Evolutionary conservation across 768 basidiomycete species (phyloP), one percentile per base, ranked within the genome.

Genomic region (Leccinum obscurum): DNA sequence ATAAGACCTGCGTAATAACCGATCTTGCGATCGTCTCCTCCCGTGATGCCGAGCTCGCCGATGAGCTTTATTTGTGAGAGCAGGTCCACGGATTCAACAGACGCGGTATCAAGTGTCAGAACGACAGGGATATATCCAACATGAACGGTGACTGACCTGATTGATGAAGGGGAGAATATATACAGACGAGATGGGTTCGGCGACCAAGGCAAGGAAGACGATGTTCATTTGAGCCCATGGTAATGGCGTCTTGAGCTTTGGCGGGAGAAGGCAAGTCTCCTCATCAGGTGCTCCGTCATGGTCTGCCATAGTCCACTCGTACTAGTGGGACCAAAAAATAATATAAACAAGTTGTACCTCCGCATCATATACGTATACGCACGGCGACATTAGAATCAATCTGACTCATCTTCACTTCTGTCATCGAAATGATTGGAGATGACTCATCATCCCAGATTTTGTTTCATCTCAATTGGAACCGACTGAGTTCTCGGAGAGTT

Each of bases 91-190:
- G 17, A 39, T 39, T 17, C 39, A 39, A 7, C 15, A 3, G 37
- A 17, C 37, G 39, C 4, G 20, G 4, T 44, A 4, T 46, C 20
- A 46, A 11, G 20, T 46, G 20, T 46, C 20, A 46, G 20, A n/a
- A 46, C n/a, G n/a, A 46, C 30, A 32, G 3, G 5, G 8, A 14
- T 20, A 20, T 6, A 11, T 20, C 4, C 8, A 11, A 20, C 53
- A 44, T 3, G 13, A 49, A 1, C 6, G 6, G 17, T 13, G 34
- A 64, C 66, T 0, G 1, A 82, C 84, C 74, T 85, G 81, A 63
- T 85, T 85, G 63, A 88, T 83, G 66, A 85, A 88, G 0, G 86
- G 85, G 56, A 83, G 82, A 44, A 87, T 86, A 20, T 83, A 84
- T 56, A 77, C 72, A n/a, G 81, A 79, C 6, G 81, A 77, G 13